These are phyloP conservation scores for Quercus alba DNA, from an alignment of 306 rosid species.

Conservation along the genomic window DNA sequence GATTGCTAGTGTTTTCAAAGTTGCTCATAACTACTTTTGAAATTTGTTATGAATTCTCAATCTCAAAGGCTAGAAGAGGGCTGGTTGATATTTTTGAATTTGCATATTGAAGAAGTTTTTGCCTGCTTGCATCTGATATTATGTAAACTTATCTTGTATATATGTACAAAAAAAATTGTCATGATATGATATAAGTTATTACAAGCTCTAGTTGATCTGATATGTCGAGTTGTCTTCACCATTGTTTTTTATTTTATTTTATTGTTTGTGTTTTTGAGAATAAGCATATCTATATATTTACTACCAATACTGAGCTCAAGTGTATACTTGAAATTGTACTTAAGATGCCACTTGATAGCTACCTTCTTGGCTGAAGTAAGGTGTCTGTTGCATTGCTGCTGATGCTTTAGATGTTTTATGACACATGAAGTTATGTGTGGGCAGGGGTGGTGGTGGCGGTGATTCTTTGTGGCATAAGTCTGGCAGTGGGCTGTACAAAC, in stretches of 20 bases:
- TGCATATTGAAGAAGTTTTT: not conserved
- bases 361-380: slow-evolving; percentile 1
- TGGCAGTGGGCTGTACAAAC: slow-evolving; percentile 65
- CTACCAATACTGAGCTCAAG: slow-evolving; percentile 4
- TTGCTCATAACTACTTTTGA: not conserved
- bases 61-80: not conserved
- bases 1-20: not conserved
- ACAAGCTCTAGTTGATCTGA: not conserved
- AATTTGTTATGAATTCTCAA: not conserved
- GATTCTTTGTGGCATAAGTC: slow-evolving; percentile 73
- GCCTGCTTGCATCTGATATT: not conserved
- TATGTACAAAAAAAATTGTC: not conserved
- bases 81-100: not conserved
- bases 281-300: not conserved
- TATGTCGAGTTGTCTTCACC: not conserved
- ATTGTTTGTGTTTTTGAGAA: not conserved
- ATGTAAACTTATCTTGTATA: not conserved
- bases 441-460: slow-evolving; percentile 80
- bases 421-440: slow-evolving; percentile 18
- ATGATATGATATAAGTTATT: not conserved
- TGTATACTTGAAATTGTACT: slow-evolving; percentile 3
- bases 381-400: slow-evolving; percentile 9
- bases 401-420: slow-evolving; percentile 10
- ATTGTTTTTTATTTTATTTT: not conserved
- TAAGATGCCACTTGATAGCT: not conserved